Evolutionary conservation across 495 filamentous ascomycete species (phyloP), one percentile per base, ranked within the genome.

Genomic region (Annulohypoxylon moriforme): DNA sequence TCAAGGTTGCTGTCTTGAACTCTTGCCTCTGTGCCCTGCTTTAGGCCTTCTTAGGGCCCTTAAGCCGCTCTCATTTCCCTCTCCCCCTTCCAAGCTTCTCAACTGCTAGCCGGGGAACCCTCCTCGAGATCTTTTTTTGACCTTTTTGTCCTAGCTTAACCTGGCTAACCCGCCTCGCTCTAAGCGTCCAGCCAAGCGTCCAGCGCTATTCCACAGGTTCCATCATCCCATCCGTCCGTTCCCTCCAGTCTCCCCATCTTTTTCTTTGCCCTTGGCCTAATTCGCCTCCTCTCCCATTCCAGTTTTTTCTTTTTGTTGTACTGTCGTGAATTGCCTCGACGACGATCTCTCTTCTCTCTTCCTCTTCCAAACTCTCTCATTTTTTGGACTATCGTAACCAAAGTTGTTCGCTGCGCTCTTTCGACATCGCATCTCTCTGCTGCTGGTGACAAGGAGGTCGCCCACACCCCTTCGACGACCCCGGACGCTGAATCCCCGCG

Each of bases 401-500:
- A 27, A 62, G 60, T 58, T 49, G 57, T 52, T 60, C 34, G n/a
- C 52, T 62, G 56, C 61, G 52, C 50, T 68, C 64, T 56, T 72
- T 60, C 58, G 24, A 13, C 47, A 52, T 25, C 18, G 18, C 6
- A 13, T 31, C 44, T 25, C 31, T 38, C 38, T 20, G 10, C 22
- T 13, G 24, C 18, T 31, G 31, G 56, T 44, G 53, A 49, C 60
- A 59, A 65, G 25, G 36, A 62, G 56, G 61, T 52, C 18, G 38
- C 31, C 60, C 57, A 60, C 36, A 57, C 65, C 70, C 57, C 49
- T 50, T 52, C 60, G 20, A 61, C 60, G 42, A 69, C 71, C 76
- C 63, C 67, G 70, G 75, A 60, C 73, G 22, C 44, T 46, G 58
- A 70, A 74, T 77, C 73, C 76, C 76, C 76, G 72, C 71, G 68